Evolutionary conservation across 2,329 filamentous ascomycete genomes (phyloP), one percentile per base, ranked within the genome.

Genomic region (Colletotrichum magnum): DNA sequence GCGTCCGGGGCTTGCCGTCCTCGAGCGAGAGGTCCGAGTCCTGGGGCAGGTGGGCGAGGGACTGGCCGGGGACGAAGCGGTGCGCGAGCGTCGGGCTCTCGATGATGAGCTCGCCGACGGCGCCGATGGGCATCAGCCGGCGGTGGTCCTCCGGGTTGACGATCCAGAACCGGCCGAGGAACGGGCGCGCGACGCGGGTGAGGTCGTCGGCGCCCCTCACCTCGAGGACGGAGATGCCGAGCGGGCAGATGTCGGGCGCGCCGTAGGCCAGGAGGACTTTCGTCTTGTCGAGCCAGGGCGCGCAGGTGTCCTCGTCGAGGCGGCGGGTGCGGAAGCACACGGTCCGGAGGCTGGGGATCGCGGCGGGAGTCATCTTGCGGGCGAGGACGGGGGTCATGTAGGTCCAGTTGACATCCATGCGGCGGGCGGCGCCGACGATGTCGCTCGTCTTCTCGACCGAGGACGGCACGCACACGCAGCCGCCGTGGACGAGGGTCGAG

Each of bases 361-460:
- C 69, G 0, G 74, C 72, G 1, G 83, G 79, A 12, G 79, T 77
- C 12, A 85, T 77, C 51, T 80, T 81, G 5, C 84, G 75, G 1
- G 88, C 87, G n/a, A 92, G 82, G 0, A 88, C 83, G 2, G 89
- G 87, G 0, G 90, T 91, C 71, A 90, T 83, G 72, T 87, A 84
- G 3, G 84, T 85, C 81, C 83, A 85, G 56, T 83, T 87, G 36
- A 85, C 85, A 16, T 84, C 77, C 81, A 87, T 86, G 0, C 82
- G 77, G 6, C 81, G 80, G 36, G 90, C 86, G 0, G 82, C 83
- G 2, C 82, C 84, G 1, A 81, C 77, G 4, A 90, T 79, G 62
- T 89, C 83, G 61, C 84, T 82, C 41, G 85, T 75, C 16, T 85
- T 79, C 64, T 88, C 85, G 5, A 82, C 75, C 1, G 85, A 79